These are phyloP conservation scores for Chlorella sp. DNA, from an alignment of 139 green algal genomes.

Conservation along the genomic window DNA sequence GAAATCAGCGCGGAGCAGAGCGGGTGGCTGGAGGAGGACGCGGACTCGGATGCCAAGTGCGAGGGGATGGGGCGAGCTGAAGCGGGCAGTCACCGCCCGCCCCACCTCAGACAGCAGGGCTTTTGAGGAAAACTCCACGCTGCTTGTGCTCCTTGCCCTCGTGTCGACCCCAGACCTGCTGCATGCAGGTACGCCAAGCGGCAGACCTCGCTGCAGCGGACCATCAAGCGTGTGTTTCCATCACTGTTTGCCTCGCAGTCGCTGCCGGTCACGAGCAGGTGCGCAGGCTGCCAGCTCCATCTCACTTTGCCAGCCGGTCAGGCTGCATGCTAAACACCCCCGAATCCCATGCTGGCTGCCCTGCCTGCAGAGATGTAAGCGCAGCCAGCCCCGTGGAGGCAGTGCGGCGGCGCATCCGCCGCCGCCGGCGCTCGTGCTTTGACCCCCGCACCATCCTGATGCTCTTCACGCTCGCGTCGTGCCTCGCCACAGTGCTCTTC, in stretches of 20 bases:
- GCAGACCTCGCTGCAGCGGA: constrained; percentile 48
- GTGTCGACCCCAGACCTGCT: no score
- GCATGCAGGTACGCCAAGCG: constrained; percentile 64
- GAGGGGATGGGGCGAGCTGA: no score
- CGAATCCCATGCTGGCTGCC: background rate
- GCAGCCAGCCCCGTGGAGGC: constrained; percentile 6
- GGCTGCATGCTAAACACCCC: background rate
- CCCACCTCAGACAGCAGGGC: no score
- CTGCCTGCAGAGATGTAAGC: background rate
- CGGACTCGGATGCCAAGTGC: constrained; percentile 60
- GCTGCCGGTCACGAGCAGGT: constrained; percentile 61
- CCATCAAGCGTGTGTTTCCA: constrained; percentile 68
- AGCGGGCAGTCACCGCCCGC: no score
- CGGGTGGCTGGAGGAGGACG: constrained; percentile 16
- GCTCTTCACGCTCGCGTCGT: constrained; percentile 51
- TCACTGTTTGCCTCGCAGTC: constrained; percentile 62
- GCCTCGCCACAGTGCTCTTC: constrained; percentile 48
- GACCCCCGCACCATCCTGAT: constrained; percentile 44
- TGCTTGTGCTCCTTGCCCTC: no score
- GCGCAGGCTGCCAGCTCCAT: no score
- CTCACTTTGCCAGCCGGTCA: constrained; percentile 9
- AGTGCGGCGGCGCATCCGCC: constrained; percentile 30
- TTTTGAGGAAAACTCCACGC: no score
- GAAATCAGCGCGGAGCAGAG: constrained; percentile 33
- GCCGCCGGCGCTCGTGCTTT: constrained; percentile 20